Conservation (phyloP, 768 basidiomycete genomes). For the Pisolithus tinctorius region DNA sequence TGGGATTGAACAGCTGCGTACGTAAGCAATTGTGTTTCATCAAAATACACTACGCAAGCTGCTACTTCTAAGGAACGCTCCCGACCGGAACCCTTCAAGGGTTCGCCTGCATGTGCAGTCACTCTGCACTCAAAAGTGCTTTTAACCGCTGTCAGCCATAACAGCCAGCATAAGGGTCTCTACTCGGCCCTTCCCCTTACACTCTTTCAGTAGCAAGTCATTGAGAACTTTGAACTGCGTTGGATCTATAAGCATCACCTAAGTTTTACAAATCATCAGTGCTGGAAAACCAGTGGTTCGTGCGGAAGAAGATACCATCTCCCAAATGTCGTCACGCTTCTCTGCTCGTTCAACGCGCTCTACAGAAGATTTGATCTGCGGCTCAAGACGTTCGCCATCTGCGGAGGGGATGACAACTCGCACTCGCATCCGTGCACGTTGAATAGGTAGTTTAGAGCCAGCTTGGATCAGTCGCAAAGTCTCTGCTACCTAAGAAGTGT, state of each 20-base stretch:
- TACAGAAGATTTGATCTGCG: constrained; percentile 63
- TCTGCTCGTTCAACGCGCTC: constrained; percentile 85
- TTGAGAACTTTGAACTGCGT: constrained; percentile 84
- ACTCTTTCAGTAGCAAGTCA: constrained; percentile 86
- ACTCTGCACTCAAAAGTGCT: neutral
- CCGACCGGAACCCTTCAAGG: neutral
- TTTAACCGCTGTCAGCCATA: constrained; percentile 34
- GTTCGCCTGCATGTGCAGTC: neutral
- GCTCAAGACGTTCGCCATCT: constrained; percentile 63
- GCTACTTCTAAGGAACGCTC: neutral
- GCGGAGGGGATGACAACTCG: constrained; percentile 64
- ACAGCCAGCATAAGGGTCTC: constrained; percentile 78
- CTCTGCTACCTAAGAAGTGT: constrained; percentile 64
- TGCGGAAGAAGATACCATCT: constrained; percentile 54
- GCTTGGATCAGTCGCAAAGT: constrained; percentile 80
- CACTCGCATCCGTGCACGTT: constrained; percentile 89
- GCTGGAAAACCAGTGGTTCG: neutral
- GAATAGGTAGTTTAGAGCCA: constrained; percentile 83
- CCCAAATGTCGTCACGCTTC: constrained; percentile 72
- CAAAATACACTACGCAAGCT: neutral
- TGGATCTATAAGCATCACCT: constrained; percentile 93
- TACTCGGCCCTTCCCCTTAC: constrained; percentile 79
- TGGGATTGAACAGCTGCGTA: neutral
- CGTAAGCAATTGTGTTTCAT: constrained; percentile 8
- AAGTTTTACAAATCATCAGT: constrained; percentile 6